Evolutionary conservation across 1,139 yeast genomes (phyloP), one percentile per base, ranked within the genome.

Genomic region (Pichia sp.): DNA sequence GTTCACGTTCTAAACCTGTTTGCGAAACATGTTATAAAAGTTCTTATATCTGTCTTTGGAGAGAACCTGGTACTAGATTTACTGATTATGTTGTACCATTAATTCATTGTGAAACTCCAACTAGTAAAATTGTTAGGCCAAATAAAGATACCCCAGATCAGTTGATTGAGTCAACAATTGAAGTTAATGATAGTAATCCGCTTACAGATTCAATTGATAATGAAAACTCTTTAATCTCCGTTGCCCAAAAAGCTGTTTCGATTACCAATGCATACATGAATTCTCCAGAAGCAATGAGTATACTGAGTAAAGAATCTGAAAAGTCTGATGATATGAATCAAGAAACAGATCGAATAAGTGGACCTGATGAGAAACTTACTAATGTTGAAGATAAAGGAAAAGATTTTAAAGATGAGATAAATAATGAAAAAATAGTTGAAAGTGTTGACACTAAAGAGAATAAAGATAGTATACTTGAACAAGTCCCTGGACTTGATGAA

Each of bases 1-100:
- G 92, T 58, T 81, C 83, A 59, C 89, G 84, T 59, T 60, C 57
- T 1, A 72, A 69, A 49, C 92, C 92, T 1, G 60, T 65, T 2
- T 61, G 65, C 41, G 47, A 52, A 1, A 52, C 53, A 4, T 62
- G 66, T 43, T 34, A 42, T 26, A 52, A 52, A 31, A 48, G 53
- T 33, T 52, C 53, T 7, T 53, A 43, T 9, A 34, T 34, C 8
- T 56, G 59, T 34, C 42, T 44, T 18, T 52, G 56, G 55, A 49
- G 51, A 35, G 40, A 39, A n/a, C 55, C 56, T 9, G 49, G 47
- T 5, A 49, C 52, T n/a, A 41, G 34, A 32, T 49, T 43, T 34
- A 34, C 35, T 26, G 49, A 49, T 37, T 49, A 49, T 36, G 39
- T 44, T 8, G 37, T 49, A 25, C 27, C 27, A 7, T 31, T 49